Conservation (phyloP, 192 early-diverging fungal genomes). For the Backusella macrospora region DNA sequence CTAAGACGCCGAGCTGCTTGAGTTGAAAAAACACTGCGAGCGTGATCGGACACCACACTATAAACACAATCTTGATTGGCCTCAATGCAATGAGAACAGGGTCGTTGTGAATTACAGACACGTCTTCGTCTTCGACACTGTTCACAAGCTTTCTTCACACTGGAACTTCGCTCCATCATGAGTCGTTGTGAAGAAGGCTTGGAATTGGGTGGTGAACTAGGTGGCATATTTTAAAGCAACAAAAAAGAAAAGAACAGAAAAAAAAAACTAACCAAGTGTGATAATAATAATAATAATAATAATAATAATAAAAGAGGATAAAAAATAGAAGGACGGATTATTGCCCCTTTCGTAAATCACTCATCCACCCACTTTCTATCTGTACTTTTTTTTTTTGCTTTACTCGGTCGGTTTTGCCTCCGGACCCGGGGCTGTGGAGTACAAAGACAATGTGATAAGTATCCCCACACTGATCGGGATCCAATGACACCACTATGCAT, state of each 20-base stretch:
- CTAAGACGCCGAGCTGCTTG: conserved; percentile 28
- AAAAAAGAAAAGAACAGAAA: background rate
- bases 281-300: background rate
- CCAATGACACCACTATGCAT: conserved; percentile 6
- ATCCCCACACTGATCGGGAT: conserved; percentile 7
- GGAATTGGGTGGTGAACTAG: conserved; percentile 29
- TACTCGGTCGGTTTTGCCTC: conserved; percentile 19
- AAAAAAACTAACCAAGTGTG: background rate
- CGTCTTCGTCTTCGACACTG: conserved; percentile 33
- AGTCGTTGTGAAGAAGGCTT: conserved; percentile 10
- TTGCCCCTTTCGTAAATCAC: too few species aligned
- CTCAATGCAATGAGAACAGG: conserved; percentile 38
- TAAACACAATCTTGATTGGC: conserved; percentile 35
- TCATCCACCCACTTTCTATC: background rate
- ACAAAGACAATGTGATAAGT: conserved; percentile 20
- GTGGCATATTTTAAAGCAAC: conserved; percentile 22
- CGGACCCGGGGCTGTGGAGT: conserved; percentile 17
- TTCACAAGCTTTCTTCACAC: conserved; percentile 32
- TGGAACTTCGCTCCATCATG: conserved; percentile 30
- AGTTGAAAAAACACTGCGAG: conserved; percentile 34
- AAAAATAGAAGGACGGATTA: too few species aligned
- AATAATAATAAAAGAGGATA: background rate
- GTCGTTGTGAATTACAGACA: conserved; percentile 37
- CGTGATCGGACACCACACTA: conserved; percentile 34
- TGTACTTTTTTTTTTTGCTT: conserved; percentile 1